Percentiles rank a stretch among this genome's conserved stretches.
Evolutionary conservation across 768 basidiomycete species (phyloP).

Genomic region (Suillus luteus): DNA sequence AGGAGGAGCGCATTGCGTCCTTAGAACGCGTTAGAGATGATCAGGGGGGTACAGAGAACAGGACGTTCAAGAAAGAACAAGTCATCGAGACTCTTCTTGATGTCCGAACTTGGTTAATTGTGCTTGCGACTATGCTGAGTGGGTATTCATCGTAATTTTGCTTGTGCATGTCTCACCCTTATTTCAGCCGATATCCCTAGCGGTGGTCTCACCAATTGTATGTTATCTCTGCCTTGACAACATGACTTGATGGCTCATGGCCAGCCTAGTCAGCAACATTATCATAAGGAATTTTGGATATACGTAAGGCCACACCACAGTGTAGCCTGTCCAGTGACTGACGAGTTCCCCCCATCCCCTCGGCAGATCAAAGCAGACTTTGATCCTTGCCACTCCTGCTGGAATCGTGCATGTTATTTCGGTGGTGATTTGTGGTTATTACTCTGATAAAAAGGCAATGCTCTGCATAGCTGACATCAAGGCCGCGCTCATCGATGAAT

Average conservation of each 20-base stretch:
- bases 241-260: background rate
- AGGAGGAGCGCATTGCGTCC: constrained; percentile 40
- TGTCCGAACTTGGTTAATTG: constrained; percentile 30
- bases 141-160: background rate
- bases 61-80: constrained; percentile 30
- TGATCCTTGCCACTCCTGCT: constrained; percentile 27
- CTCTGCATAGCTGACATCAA: background rate
- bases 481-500: background rate
- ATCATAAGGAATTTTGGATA: constrained; percentile 28
- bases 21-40: constrained; percentile 44
- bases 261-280: constrained; percentile 22
- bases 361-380: constrained; percentile 19
- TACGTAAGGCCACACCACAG: constrained; percentile 10
- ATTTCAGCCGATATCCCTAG: constrained; percentile 25
- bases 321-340: background rate
- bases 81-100: constrained; percentile 28
- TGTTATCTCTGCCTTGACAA: constrained; percentile 5
- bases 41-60: constrained; percentile 32
- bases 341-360: background rate
- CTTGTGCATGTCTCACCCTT: background rate
- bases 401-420: constrained; percentile 26
- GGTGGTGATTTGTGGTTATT: constrained; percentile 24
- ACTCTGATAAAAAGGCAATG: constrained; percentile 24
- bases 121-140: constrained; percentile 30
- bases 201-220: constrained; percentile 24